Evolutionary conservation across 176 grass and related monocot species (phyloP).

Genomic region (Ensete glaucum): DNA sequence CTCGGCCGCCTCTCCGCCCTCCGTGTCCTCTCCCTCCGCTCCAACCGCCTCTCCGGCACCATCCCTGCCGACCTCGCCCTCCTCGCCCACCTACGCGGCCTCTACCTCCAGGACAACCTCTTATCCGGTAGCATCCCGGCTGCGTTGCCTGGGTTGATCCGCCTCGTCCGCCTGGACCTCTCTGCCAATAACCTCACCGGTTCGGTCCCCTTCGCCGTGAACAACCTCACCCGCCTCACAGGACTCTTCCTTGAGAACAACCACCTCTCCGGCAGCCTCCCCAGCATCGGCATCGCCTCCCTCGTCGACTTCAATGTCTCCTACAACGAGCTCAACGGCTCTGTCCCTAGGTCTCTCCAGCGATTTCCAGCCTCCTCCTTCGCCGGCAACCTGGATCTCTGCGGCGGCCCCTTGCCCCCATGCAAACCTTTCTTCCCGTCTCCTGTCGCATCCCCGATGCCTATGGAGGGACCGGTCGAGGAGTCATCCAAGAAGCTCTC

Average conservation of each 20-base stretch:
- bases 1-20: conserved; percentile 31
- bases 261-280: conserved; percentile 51
- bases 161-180: conserved; percentile 49
- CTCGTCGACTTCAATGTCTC: conserved; percentile 60
- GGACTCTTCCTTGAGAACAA: conserved; percentile 41
- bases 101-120: conserved; percentile 53
- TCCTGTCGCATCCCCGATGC: conserved; percentile 24
- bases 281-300: conserved; percentile 32
- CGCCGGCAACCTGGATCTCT: conserved; percentile 41
- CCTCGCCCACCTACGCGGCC: conserved; percentile 31
- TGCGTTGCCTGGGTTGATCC: conserved; percentile 13
- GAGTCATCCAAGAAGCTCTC: conserved; percentile 36
- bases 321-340: conserved; percentile 57
- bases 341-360: conserved; percentile 46
- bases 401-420: conserved; percentile 41
- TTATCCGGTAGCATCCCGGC: conserved; percentile 38
- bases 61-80: conserved; percentile 45
- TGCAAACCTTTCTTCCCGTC: conserved; percentile 51
- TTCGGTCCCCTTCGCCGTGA: conserved; percentile 28
- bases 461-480: background rate
- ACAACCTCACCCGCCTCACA: conserved; percentile 20
- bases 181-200: conserved; percentile 53
- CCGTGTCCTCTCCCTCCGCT: conserved; percentile 51
- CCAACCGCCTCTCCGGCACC: conserved; percentile 51
- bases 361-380: conserved; percentile 43